A percentile compares a stretch with the other conserved stretches of the same genome.
Evolutionary conservation across 2,329 filamentous ascomycete species (phyloP).

Genomic region (Shiraia bambusicola): DNA sequence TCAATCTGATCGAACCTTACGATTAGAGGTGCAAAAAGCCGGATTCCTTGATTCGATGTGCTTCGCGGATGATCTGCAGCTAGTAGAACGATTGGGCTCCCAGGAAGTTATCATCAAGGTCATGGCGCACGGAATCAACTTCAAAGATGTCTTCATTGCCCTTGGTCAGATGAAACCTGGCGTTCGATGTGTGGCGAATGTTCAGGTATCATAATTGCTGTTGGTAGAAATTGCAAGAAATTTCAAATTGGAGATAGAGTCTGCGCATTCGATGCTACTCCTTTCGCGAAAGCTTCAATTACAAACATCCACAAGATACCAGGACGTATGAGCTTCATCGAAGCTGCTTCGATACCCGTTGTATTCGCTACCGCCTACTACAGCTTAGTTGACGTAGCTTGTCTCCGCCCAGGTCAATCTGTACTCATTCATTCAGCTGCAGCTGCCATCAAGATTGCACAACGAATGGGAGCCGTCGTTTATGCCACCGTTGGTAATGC

Average conservation of each 20-base stretch:
- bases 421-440: slow-evolving; percentile 25
- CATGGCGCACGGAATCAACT: slow-evolving; percentile 18
- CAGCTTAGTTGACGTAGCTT: slow-evolving; percentile 20
- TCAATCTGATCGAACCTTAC: too few species aligned
- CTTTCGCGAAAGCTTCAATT: slow-evolving; percentile 8
- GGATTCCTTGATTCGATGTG: too few species aligned
- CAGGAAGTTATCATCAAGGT: slow-evolving; percentile 22
- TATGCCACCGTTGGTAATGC: slow-evolving; percentile 15
- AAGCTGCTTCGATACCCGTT: slow-evolving; percentile 15
- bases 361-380: slow-evolving; percentile 11
- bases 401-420: slow-evolving; percentile 27
- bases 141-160: slow-evolving; percentile 17
- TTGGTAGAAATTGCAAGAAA: neutral
- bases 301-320: slow-evolving; percentile 10
- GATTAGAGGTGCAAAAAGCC: too few species aligned
- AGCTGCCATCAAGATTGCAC: slow-evolving; percentile 16
- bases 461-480: slow-evolving; percentile 10
- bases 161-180: slow-evolving; percentile 31
- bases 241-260: slow-evolving; percentile 10
- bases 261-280: too few species aligned
- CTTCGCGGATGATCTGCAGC: too few species aligned
- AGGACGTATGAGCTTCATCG: slow-evolving; percentile 6
- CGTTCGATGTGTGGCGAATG: slow-evolving; percentile 17
- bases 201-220: slow-evolving; percentile 15
- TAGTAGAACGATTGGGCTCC: too few species aligned